Evolutionary conservation across 305 asterid genomes (phyloP), one percentile per base, ranked within the genome.

Genomic region (Rubia tinctorum): DNA sequence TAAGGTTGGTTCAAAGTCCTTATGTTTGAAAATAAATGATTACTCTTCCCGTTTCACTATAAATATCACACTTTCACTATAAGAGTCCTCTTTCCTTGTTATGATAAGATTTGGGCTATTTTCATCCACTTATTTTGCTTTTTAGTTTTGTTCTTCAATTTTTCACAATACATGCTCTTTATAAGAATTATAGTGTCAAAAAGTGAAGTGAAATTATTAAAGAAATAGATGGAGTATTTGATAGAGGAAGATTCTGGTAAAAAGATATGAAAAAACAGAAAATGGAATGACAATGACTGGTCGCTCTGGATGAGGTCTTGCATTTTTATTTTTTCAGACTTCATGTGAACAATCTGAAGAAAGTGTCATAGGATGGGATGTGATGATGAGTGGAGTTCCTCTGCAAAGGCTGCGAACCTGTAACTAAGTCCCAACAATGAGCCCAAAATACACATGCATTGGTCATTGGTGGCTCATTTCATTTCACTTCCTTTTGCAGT

Each of bases 271-370:
- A 14, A 59, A 59, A 10, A 23, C 14, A 59, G 11, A 13, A 14
- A 34, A 30, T 2, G 45, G 22, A 37, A 20, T 5, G 22, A 18
- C 66, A 42, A 25, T 25, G 51, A 60, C 18, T 47, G 67, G 68
- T 70, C 73, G 74, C 77, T 45, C 71, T 20, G 79, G 42, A 20
- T 37, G 59, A 15, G 25, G 44, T 47, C 8, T 22, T 43, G 17
- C 15, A 5, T 18, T 53, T n/a, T 53, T 47, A 14, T 53, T 18
- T n/a, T 53, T 53, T 8, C 60, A 53, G 60, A 53, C 7, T 53
- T 59, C 64, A 59, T 59, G 64, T 59, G 64, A 59, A 59, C 15
- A 59, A 59, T 59, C 64, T 20, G 64, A 14, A 23, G 34, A 59
- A 53, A 53, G 60, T 53, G 60, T 22, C 60, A 53, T 18, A 25